These are phyloP conservation scores for Choiromyces venosus DNA, from an alignment of 495 filamentous ascomycete genomes.

Conservation along the genomic window DNA sequence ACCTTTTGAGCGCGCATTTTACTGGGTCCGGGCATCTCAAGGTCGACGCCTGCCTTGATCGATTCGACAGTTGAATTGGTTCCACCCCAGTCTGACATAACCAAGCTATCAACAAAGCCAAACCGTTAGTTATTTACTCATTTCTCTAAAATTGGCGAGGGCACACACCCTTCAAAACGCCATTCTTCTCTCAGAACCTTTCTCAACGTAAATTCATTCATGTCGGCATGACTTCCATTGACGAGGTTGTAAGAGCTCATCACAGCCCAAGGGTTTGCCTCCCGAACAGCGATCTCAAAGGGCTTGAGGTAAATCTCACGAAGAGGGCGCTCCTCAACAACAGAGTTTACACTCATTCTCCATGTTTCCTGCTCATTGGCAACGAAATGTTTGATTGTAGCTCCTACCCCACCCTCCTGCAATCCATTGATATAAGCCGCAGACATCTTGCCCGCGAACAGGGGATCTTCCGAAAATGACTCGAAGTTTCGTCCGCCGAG, in stretches of 20 bases:
- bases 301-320: constrained; percentile 78
- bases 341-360: constrained; percentile 64
- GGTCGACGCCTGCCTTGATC: constrained; percentile 67
- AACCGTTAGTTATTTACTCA: constrained; percentile 3
- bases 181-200: constrained; percentile 72
- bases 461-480: constrained; percentile 78
- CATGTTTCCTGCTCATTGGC: constrained; percentile 81
- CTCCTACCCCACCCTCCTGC: constrained; percentile 67
- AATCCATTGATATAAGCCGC: constrained; percentile 67
- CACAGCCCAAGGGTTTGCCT: constrained; percentile 68
- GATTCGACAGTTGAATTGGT: constrained; percentile 66
- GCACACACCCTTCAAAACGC: constrained; percentile 61
- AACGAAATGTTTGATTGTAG: constrained; percentile 81
- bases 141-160: background rate
- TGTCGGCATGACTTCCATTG: constrained; percentile 71
- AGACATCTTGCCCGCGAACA: constrained; percentile 69
- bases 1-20: constrained; percentile 66
- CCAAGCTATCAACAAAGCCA: constrained; percentile 48
- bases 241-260: constrained; percentile 86
- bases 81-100: constrained; percentile 71
- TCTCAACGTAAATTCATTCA: constrained; percentile 63
- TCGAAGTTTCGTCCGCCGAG: constrained; percentile 81
- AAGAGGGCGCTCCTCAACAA: constrained; percentile 65
- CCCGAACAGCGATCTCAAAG: constrained; percentile 75
- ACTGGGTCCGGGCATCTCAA: constrained; percentile 71